A percentile compares a stretch with the other conserved stretches of the same genome.
These are phyloP conservation scores for Podila minutissima DNA, from an alignment of 192 early-diverging fungal genomes.

Conservation along the genomic window DNA sequence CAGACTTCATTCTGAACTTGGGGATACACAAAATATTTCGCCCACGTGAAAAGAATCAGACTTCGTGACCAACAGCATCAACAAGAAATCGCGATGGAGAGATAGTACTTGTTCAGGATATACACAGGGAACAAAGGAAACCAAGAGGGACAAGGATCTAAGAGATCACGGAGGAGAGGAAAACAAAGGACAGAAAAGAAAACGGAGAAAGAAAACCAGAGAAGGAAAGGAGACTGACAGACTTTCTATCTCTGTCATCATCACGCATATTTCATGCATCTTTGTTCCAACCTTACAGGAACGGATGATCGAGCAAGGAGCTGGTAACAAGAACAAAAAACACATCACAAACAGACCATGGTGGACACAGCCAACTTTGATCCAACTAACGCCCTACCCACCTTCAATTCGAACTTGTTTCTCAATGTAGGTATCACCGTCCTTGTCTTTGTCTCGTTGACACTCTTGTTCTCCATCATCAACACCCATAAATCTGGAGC, in stretches of 20 bases:
- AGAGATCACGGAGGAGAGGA: too few relatives aligned
- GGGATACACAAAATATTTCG: background rate
- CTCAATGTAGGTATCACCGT: conserved; percentile 20
- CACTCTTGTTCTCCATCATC: conserved; percentile 47
- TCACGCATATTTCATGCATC: background rate
- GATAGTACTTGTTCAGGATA: background rate
- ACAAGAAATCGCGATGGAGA: background rate
- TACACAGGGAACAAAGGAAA: background rate
- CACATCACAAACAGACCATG: too few relatives aligned
- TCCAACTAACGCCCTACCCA: background rate
- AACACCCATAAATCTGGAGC: conserved; percentile 51
- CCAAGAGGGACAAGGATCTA: too few relatives aligned
- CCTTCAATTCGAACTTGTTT: background rate
- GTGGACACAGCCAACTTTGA: background rate
- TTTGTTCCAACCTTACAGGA: conserved; percentile 15
- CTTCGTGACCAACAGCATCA: background rate
- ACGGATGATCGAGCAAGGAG: conserved; percentile 48
- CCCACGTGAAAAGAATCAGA: conserved; percentile 7
- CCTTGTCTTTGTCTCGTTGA: conserved; percentile 42
- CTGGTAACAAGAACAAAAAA: conserved; percentile 12
- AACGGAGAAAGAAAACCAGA: too few relatives aligned
- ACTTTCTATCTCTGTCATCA: background rate
- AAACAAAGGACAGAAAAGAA: too few relatives aligned
- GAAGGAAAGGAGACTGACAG: background rate
- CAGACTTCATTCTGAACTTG: too few relatives aligned